Evolutionary conservation across 2,329 filamentous ascomycete species (phyloP).

Genomic region (Elsinoe australis): DNA sequence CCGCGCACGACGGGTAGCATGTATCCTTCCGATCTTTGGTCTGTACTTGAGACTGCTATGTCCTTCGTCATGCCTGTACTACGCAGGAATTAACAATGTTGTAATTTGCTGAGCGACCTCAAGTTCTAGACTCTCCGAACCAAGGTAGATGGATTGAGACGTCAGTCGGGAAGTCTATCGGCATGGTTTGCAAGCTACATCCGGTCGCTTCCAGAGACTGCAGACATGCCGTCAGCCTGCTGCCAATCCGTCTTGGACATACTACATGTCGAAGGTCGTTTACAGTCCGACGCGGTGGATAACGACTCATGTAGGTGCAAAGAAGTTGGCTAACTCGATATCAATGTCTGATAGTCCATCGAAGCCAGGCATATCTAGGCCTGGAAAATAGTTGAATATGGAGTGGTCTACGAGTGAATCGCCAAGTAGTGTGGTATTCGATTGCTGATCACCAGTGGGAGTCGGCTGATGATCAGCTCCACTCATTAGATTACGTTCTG

Average conservation of each 20-base stretch:
- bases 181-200: constrained; percentile 28
- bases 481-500: not conserved
- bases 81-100: no score
- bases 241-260: constrained; percentile 27
- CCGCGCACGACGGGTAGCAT: not conserved
- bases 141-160: no score
- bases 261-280: constrained; percentile 5
- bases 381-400: constrained; percentile 11
- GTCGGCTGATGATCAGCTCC: not conserved
- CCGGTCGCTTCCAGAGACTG: constrained; percentile 38
- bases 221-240: constrained; percentile 33
- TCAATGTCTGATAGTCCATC: not conserved
- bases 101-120: no score
- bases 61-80: no score
- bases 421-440: not conserved
- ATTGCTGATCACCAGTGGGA: not conserved
- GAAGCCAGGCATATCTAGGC: constrained; percentile 8
- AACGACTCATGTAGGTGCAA: not conserved
- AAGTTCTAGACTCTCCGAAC: no score
- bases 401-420: not conserved
- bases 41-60: no score
- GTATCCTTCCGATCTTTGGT: not conserved
- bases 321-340: constrained; percentile 7
- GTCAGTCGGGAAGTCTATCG: constrained; percentile 36
- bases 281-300: no score